phyloP scores from a whole-genome alignment of 495 filamentous ascomycete genomes.

The Aspergillus funiculosus region DNA sequence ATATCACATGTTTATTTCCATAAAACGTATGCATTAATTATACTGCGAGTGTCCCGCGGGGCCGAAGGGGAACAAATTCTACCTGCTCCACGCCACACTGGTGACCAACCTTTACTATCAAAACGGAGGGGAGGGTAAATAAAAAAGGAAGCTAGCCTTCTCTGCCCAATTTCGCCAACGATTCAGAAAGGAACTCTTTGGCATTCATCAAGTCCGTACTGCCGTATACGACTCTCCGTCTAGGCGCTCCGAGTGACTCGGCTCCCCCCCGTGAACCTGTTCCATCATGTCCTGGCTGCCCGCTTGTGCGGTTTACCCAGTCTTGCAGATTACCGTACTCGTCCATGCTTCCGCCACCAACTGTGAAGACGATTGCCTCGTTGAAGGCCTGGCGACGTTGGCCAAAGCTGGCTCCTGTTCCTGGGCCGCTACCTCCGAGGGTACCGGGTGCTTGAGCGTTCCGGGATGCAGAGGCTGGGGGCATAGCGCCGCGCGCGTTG shows the following conservation, averaged over 20 bases:
- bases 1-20: background rate
- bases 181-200: constrained; percentile 74
- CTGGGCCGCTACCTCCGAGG: constrained; percentile 43
- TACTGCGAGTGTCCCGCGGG: constrained; percentile 3
- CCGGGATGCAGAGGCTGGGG: constrained; percentile 54
- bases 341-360: constrained; percentile 97
- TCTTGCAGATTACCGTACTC: constrained; percentile 98
- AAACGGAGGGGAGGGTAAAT: background rate
- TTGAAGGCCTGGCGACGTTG: constrained; percentile 89
- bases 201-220: constrained; percentile 93
- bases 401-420: constrained; percentile 83
- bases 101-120: background rate
- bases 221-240: constrained; percentile 85
- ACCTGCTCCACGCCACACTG: background rate
- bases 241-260: constrained; percentile 29
- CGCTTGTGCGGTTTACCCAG: constrained; percentile 76
- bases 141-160: constrained; percentile 42
- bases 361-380: constrained; percentile 94
- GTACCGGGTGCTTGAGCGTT: constrained; percentile 44
- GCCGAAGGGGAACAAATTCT: constrained; percentile 3
- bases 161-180: constrained; percentile 71
- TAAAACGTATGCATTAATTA: constrained; percentile 9
- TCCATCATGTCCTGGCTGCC: constrained; percentile 43
- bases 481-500: constrained; percentile 90
- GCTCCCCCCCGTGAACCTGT: constrained; percentile 39